Evolutionary conservation across 2,329 filamentous ascomycete genomes (phyloP), one percentile per base, ranked within the genome.

Genomic region (Cladophialophora chaetospira): DNA sequence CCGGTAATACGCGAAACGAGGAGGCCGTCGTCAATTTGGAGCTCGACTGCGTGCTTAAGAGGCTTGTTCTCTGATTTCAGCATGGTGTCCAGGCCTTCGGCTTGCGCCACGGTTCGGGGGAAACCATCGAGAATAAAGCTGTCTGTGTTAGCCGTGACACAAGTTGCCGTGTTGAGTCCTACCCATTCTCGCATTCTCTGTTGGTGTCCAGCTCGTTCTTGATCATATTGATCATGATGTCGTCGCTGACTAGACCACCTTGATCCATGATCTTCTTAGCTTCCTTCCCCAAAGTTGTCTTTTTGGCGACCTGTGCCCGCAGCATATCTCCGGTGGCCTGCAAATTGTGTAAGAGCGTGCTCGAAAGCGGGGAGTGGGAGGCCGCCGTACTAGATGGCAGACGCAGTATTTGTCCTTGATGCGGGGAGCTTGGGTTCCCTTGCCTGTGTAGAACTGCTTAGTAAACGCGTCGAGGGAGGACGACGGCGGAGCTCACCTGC

Each of bases 241-340:
- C 93, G 76, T 99, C 94, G 75, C 91, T 96, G 74, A 99, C 94
- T 58, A 99, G 86, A 67, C 93, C 93, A 69, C 94, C 94, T 74
- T 93, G 88, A 73, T 99, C 94, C 94, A 99, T 99, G 76, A 99
- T 99, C 86, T 97, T 97, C 87, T 99, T 99, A 66, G 94, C 94
- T 81, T 97, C 91, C 72, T 89, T 85, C 68, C 94, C 94, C 65
- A 99, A 86, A 58, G 89, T 78, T 56, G 94, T 99, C 86, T 97
- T 97, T 80, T 96, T 95, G 65, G 93, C 89, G 72, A 99, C 94
- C 77, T 99, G 94, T 66, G 92, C 96, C 71, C 94, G 91, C 71
- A 99, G 85, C 94, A 99, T 99, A 78, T 99, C 94, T 74, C 94
- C 94, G 58, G 94, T 99, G 63, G 94, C 94, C 92, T 97, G 69